Conservation (phyloP, 2,329 filamentous ascomycete species). For the Aspergillus udagawae region DNA sequence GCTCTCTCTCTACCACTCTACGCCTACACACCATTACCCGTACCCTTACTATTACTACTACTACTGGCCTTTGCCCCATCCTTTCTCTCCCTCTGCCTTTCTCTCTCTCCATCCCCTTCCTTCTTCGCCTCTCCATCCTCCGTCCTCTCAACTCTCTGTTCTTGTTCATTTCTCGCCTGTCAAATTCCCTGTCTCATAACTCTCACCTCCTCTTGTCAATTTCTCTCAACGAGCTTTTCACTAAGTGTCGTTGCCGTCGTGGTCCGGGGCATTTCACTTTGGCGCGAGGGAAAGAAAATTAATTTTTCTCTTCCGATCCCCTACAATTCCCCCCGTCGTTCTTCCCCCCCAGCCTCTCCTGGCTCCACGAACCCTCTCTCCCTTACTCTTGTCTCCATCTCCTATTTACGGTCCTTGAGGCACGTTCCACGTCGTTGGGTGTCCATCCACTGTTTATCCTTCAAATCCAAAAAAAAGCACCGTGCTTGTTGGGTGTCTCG, state of each 20-base stretch:
- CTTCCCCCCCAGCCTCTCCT: constrained; percentile 10
- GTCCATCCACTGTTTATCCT: not conserved
- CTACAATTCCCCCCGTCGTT: constrained; percentile 4
- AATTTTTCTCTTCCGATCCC: constrained; percentile 5
- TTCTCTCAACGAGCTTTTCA: constrained; percentile 47
- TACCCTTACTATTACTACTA: not conserved
- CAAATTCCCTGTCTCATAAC: constrained; percentile 32
- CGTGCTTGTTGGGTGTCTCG: constrained; percentile 6
- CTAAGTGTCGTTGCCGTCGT: constrained; percentile 47
- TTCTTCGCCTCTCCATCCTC: constrained; percentile 6
- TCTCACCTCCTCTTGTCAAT: constrained; percentile 34
- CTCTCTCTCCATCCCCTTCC: constrained; percentile 11
- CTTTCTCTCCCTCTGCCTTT: constrained; percentile 8
- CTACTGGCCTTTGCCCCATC: constrained; percentile 7
- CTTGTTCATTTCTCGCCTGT: not conserved
- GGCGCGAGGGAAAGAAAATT: constrained; percentile 20
- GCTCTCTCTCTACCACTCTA: constrained; percentile 2
- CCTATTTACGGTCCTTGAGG: not conserved
- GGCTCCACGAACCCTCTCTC: constrained; percentile 1
- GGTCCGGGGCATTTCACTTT: constrained; percentile 21
- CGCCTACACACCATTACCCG: constrained; percentile 8
- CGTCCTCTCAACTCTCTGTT: constrained; percentile 6
- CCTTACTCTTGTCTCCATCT: not conserved
- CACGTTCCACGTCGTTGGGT: not conserved
- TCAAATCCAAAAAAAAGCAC: not conserved